Conservation (phyloP, 2,329 filamentous ascomycete species). For the Penicillium vulpinum region DNA sequence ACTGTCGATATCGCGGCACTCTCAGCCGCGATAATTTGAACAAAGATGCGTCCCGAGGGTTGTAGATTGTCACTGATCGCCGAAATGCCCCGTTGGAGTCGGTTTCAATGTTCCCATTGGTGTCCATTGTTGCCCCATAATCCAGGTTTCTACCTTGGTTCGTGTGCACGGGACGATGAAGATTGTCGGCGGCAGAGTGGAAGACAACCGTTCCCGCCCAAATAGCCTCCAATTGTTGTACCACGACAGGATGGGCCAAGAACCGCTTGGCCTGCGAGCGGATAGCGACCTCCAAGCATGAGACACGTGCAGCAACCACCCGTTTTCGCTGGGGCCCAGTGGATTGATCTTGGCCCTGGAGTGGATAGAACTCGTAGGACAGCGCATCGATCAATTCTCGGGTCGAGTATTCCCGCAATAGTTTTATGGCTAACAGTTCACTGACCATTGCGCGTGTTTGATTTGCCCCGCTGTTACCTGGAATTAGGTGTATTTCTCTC, state of each 20-base stretch:
- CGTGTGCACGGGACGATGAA: slow-evolving; percentile 65
- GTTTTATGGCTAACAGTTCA: slow-evolving; percentile 83
- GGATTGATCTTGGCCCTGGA: slow-evolving; percentile 70
- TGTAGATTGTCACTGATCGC: slow-evolving; percentile 81
- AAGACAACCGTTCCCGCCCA: slow-evolving; percentile 97
- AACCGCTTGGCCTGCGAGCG: slow-evolving; percentile 90
- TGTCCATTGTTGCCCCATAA: slow-evolving; percentile 30
- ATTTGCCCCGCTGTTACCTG: slow-evolving; percentile 80
- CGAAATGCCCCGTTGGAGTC: slow-evolving; percentile 40
- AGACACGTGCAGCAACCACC: slow-evolving; percentile 71
- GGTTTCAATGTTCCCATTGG: slow-evolving; percentile 23
- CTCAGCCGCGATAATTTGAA: slow-evolving; percentile 89
- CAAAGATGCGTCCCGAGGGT: slow-evolving; percentile 83
- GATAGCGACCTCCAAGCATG: slow-evolving; percentile 89
- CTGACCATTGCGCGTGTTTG: slow-evolving; percentile 84
- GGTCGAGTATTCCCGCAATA: slow-evolving; percentile 86
- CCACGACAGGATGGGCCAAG: slow-evolving; percentile 83
- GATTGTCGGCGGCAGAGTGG: slow-evolving; percentile 79
- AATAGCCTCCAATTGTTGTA: slow-evolving; percentile 93
- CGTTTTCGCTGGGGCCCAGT: slow-evolving; percentile 45
- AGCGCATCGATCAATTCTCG: slow-evolving; percentile 90
- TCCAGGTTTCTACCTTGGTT: slow-evolving; percentile 21
- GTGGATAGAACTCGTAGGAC: slow-evolving; percentile 90
- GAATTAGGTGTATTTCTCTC: slow-evolving; percentile 80
- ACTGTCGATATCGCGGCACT: slow-evolving; percentile 87